Base-by-base conservation (phyloP, 2,329 filamentous ascomycete species). In the Epichloe typhina region DNA sequence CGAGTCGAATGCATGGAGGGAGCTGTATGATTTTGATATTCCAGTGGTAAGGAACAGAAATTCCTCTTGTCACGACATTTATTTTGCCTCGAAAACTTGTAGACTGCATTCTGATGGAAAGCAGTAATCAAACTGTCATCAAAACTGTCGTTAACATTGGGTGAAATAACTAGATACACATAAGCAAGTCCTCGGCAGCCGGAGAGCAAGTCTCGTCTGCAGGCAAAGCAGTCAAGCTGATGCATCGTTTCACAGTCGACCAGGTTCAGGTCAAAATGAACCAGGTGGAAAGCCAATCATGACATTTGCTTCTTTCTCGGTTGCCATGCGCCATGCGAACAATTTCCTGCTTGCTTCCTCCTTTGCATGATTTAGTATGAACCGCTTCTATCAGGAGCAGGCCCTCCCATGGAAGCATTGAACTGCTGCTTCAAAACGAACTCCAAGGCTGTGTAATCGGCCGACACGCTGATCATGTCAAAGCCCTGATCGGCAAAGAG, bases 1-100 rank as follows among this genome's bases (percentile, higher is more conserved):
- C 0, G 76, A 80, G 26, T 74, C 75, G 15, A 76, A 79, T 54
- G 68, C 71, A 23, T 91, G 86, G 86, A 81, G 78, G 59, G 74
- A 82, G 46, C 61, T 88, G 1, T 91, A 91, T 62, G 86, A 89
- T 52, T 87, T 89, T 63, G 86, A 91, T 58, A 86, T 87, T 7
- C 86, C 86, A 0, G 86, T 90, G 61, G 86, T 90, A 70, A 60
- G 36, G 5, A 37, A 35, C 33, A n/a, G 11, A 17, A 26, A 36
- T 37, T 37, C n/a, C 12, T 13, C 15, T 7, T 43, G 5, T 12
- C 13, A 44, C 17, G 9, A 7, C 5, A 31, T 31, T 4, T 9
- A 11, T 11, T 31, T 31, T 31, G 31, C 31, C 31, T 31, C 9
- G 9, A 31, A 31, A 31, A 31, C 31, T 31, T 31, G 31, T 31